Evolutionary conservation across 179 eudicot genomes (phyloP), one percentile per base, ranked within the genome.

Genomic region (Beta macrorhiza): DNA sequence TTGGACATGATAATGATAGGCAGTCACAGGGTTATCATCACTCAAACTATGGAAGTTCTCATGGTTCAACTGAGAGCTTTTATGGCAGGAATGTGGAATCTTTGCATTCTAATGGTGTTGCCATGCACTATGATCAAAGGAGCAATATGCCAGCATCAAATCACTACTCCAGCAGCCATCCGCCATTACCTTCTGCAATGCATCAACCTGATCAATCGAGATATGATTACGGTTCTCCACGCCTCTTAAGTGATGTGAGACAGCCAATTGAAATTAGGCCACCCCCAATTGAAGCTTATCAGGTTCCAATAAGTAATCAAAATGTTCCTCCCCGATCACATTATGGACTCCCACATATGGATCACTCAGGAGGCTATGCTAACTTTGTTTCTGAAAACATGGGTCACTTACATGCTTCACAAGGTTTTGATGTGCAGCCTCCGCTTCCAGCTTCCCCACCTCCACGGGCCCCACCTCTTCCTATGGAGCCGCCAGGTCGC

Each of bases 391-490:
- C 80, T 8, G 84, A 78, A 29, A 79, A 81, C 58, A 70, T 62
- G 76, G 83, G 74, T 78, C 81, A 79, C 7, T 11, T 70, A 64
- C 84, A 80, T 71, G 74, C 74, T 83, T 71, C 88, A 47, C 89
- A 74, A 70, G 80, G 79, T 69, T 78, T 29, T 79, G 86, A 82
- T 77, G 59, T 74, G 68, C 94, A 67, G 77, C 94, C 96, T 83
- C 97, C 97, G 63, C 97, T 89, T 83, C 97, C 97, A 44, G 51
- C 84, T 79, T 90, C 97, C 68, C 95, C 95, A 14, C 98, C 92
- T 55, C 95, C 42, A 37, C 42, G 42, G 42, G 42, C 42, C 2
- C 42, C 94, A 62, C 94, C 90, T 79, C 84, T 87, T 84, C 89
- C 91, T 13, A 74, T 61, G 84, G 97, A 92, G 71, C 90, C 87